phyloP scores from a whole-genome alignment of 2,329 filamentous ascomycete genomes.

The Stemphylium vesicarium region DNA sequence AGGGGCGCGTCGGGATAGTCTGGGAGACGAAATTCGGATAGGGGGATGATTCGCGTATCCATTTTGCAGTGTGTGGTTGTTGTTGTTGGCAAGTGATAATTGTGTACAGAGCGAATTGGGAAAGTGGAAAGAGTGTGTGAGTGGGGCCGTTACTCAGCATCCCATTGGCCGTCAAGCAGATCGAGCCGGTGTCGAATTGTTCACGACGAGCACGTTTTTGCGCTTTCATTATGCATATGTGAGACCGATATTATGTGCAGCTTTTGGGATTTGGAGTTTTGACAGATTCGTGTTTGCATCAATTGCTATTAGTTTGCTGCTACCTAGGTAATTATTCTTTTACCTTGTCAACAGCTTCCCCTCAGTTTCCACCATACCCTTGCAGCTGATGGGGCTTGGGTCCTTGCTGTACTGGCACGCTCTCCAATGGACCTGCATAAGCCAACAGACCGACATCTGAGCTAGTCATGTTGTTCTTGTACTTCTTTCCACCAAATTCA shows the following conservation, averaged over 20 bases:
- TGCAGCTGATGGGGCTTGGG: constrained; percentile 38
- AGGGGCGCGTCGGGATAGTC: constrained; percentile 17
- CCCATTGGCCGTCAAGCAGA: constrained; percentile 5
- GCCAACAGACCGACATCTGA: constrained; percentile 36
- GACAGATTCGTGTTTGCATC: background rate
- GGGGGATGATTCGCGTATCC: background rate
- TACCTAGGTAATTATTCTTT: too few relatives aligned
- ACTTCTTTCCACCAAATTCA: constrained; percentile 35
- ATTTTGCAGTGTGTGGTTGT: constrained; percentile 2
- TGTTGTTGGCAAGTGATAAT: background rate
- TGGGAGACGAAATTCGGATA: constrained; percentile 19
- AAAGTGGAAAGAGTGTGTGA: constrained; percentile 9
- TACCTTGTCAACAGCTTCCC: background rate
- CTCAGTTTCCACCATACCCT: constrained; percentile 15
- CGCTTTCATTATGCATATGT: too few relatives aligned
- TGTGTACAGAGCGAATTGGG: constrained; percentile 5
- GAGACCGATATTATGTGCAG: too few relatives aligned
- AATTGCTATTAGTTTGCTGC: background rate
- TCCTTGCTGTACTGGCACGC: constrained; percentile 27
- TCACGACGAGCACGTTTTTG: too few relatives aligned
- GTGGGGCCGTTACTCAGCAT: constrained; percentile 3
- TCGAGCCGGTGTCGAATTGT: background rate
- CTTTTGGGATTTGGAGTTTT: background rate
- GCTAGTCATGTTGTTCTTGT: constrained; percentile 37
- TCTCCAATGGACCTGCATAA: constrained; percentile 38